phyloP scores from a whole-genome alignment of 768 basidiomycete genomes.

The Dacryopinax spathularia region DNA sequence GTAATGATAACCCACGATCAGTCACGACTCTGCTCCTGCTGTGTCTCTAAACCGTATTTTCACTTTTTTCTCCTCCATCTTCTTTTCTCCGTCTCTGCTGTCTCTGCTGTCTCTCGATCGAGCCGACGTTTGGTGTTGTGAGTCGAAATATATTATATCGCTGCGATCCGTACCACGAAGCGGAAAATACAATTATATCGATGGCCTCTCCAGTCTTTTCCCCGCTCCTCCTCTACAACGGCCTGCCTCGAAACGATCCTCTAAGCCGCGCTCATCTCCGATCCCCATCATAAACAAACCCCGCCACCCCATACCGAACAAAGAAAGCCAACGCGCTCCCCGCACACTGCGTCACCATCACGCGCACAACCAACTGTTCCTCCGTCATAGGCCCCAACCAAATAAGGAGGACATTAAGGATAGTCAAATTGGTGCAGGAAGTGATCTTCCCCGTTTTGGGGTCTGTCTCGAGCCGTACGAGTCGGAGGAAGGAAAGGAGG shows the following conservation, averaged over 20 bases:
- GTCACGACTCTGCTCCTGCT: background rate
- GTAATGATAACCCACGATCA: background rate
- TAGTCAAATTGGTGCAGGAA: constrained; percentile 77
- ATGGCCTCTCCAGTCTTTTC: background rate
- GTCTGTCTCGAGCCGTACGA: constrained; percentile 50
- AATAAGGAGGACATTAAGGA: constrained; percentile 74
- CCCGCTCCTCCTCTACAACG: no score
- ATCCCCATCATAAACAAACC: constrained; percentile 84
- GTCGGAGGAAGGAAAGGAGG: constrained; percentile 44
- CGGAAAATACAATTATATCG: background rate
- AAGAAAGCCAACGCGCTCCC: constrained; percentile 74
- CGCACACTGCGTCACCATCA: constrained; percentile 61
- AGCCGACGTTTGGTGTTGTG: no score
- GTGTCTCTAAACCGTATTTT: background rate
- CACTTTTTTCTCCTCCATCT: no score
- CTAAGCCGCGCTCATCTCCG: constrained; percentile 38
- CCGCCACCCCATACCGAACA: constrained; percentile 79
- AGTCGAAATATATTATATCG: no score
- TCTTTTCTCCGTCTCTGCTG: no score
- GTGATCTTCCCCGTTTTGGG: constrained; percentile 42
- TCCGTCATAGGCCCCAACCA: constrained; percentile 76
- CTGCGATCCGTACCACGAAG: no score
- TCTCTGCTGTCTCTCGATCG: no score
- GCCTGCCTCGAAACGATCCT: background rate
- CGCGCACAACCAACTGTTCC: constrained; percentile 52